These are phyloP conservation scores for Botryotinia narcissicola DNA, from an alignment of 2,329 filamentous ascomycete genomes.

Conservation along the genomic window DNA sequence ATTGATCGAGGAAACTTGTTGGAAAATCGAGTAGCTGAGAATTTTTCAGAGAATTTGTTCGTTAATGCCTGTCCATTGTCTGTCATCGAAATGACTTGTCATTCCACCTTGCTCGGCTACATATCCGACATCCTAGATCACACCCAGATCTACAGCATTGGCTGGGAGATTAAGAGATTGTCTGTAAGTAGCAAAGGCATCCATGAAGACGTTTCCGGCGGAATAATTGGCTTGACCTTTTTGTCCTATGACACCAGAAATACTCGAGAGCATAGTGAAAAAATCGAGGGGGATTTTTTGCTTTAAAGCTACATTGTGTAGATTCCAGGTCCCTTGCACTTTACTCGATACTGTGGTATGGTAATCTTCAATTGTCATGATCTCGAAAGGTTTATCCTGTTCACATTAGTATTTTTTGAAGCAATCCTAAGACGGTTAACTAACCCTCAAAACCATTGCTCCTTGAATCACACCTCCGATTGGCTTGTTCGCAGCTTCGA, in stretches of 20 bases:
- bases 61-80: constrained; percentile 4
- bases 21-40: constrained; percentile 3
- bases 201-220: constrained; percentile 49
- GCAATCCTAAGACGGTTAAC: not conserved
- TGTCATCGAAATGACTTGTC: not conserved
- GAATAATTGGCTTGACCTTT: constrained; percentile 48
- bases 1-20: not conserved
- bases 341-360: constrained; percentile 22
- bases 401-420: not conserved
- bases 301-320: constrained; percentile 23
- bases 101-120: constrained; percentile 14
- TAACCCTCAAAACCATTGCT: constrained; percentile 38
- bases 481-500: constrained; percentile 16
- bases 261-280: constrained; percentile 42
- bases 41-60: not conserved
- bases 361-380: constrained; percentile 26
- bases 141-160: not conserved
- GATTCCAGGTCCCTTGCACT: constrained; percentile 30
- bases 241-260: constrained; percentile 39
- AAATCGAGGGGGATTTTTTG: constrained; percentile 41
- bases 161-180: not conserved
- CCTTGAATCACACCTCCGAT: constrained; percentile 37
- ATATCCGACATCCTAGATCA: constrained; percentile 40
- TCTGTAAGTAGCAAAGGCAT: constrained; percentile 27
- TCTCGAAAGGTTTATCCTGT: constrained; percentile 14